phyloP scores from a whole-genome alignment of 2,329 filamentous ascomycete genomes.

The Fusarium keratoplasticum region DNA sequence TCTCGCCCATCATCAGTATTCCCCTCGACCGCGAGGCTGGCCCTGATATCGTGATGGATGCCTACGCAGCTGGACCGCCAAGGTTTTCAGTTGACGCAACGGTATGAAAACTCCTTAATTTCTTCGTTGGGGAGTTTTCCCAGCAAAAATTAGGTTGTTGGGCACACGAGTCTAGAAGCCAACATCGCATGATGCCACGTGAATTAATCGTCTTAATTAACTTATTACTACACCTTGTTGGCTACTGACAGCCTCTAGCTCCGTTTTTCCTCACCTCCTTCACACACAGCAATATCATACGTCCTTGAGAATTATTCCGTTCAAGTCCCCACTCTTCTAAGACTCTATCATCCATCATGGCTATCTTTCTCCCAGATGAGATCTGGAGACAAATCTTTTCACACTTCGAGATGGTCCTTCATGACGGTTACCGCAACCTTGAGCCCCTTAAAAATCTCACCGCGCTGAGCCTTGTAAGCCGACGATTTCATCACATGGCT shows the following conservation, averaged over 20 bases:
- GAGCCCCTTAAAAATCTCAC: neutral
- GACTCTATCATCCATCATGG: neutral
- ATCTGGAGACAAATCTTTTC: neutral
- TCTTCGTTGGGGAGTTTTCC: neutral
- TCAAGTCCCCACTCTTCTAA: neutral
- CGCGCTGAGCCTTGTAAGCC: neutral
- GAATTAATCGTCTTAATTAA: neutral
- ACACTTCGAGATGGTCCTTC: neutral
- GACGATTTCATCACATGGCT: neutral
- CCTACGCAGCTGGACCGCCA: neutral
- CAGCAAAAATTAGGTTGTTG: neutral
- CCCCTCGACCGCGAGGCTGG: neutral
- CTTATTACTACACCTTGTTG: neutral
- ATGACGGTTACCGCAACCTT: neutral
- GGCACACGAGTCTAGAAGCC: neutral
- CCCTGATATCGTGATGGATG: neutral
- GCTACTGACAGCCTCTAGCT: neutral
- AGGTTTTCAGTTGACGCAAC: neutral
- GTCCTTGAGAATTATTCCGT: neutral
- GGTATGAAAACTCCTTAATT: neutral
- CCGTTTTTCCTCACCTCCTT: neutral
- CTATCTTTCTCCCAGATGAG: neutral
- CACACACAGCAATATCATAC: neutral
- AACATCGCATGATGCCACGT: neutral
- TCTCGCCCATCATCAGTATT: neutral